Conservation (phyloP, 2,329 filamentous ascomycete species). For the Scedosporium minutisporum region DNA sequence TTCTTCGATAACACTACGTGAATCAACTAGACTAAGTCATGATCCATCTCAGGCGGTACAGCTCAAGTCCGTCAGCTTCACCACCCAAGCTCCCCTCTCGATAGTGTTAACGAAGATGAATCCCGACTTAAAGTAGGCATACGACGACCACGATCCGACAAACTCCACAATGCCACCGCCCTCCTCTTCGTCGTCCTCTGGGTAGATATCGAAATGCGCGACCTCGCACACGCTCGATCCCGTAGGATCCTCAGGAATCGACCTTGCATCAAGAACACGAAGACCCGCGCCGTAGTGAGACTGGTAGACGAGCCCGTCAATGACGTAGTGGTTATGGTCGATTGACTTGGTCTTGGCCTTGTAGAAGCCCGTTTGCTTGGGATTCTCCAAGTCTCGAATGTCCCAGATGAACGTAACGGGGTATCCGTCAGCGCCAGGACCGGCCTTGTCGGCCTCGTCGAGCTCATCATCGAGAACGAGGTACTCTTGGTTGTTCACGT, state of each 20-base stretch:
- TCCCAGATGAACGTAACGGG: constrained; percentile 44
- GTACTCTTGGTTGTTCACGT: constrained; percentile 32
- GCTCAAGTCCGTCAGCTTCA: constrained; percentile 24
- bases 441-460: constrained; percentile 33
- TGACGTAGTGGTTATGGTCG: constrained; percentile 40
- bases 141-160: constrained; percentile 36
- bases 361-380: constrained; percentile 32
- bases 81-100: constrained; percentile 37
- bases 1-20: no score
- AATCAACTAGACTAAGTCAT: no score
- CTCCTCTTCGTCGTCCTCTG: constrained; percentile 34
- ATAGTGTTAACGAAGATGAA: constrained; percentile 43
- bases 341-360: constrained; percentile 29
- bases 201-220: constrained; percentile 41
- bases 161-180: constrained; percentile 29
- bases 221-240: constrained; percentile 35
- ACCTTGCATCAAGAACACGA: constrained; percentile 26
- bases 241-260: constrained; percentile 29
- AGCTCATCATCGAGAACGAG: constrained; percentile 44
- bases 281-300: constrained; percentile 42
- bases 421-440: constrained; percentile 29
- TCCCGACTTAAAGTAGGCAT: constrained; percentile 37
- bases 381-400: constrained; percentile 31
- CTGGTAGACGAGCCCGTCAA: constrained; percentile 35
- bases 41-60: neutral